Evolutionary conservation across 208 protist genomes (phyloP).

Genomic region (Novymonas esmeraldas): DNA sequence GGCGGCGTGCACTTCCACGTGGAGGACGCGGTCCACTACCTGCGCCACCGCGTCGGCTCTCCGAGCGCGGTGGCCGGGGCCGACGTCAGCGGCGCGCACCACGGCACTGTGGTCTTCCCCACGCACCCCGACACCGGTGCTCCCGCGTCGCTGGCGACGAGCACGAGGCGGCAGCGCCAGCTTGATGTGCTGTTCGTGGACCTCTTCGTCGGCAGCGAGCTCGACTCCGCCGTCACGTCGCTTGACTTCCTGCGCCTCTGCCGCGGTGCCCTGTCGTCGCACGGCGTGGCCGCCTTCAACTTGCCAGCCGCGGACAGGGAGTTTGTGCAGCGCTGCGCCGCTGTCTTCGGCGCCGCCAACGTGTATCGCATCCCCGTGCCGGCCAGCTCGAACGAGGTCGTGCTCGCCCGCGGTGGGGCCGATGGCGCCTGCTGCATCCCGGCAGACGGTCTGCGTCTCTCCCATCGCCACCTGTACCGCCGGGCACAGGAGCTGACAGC

Average conservation of each 20-base stretch:
- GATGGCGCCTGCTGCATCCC: conserved; percentile 1
- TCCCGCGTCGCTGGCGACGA: conserved; percentile 8
- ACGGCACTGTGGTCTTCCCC: conserved; percentile 17
- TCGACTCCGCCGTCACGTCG: conserved; percentile 42
- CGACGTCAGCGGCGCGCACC: neutral
- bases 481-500: conserved; percentile 57
- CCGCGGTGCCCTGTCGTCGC: conserved; percentile 42
- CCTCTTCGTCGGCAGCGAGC: conserved; percentile 76
- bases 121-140: too few relatives aligned
- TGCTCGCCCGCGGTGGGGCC: conserved; percentile 55
- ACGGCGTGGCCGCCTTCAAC: conserved; percentile 87
- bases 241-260: conserved; percentile 64
- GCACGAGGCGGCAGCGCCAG: conserved; percentile 25
- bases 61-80: conserved; percentile 2
- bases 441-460: conserved; percentile 31
- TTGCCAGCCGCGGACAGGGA: conserved; percentile 43
- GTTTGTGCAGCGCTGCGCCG: conserved; percentile 57
- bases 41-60: conserved; percentile 15
- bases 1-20: conserved; percentile 46
- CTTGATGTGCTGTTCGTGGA: conserved; percentile 88
- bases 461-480: conserved; percentile 63
- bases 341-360: conserved; percentile 66
- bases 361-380: conserved; percentile 72
- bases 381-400: conserved; percentile 72
- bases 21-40: conserved; percentile 47